Base-by-base conservation (phyloP, 306 rosid genomes). In the Inga laurina region DNA sequence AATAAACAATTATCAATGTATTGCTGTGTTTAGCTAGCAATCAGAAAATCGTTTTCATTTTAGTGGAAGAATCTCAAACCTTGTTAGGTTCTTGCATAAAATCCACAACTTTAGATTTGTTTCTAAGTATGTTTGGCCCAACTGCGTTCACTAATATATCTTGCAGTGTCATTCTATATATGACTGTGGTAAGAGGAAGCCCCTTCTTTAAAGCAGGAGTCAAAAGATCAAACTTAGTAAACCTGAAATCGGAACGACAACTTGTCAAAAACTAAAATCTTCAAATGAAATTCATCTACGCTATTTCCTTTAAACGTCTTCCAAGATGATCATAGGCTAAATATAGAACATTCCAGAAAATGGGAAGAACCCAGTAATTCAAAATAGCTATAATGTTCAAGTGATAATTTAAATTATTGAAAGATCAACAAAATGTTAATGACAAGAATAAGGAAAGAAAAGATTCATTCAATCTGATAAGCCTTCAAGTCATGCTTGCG, bases 131-230 rank as follows among this genome's bases (percentile, higher is more conserved):
- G 72, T 85, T 51, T 45, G 87, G 64, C 61, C 88, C 90, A 82
- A 85, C 79, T 56, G 90, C 87, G 69, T 83, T 77, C 32, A 88
- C 86, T 83, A 85, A 68, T 72, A 88, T 88, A 68, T 85, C 90
- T 85, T 85, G 88, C 76, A 88, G 85, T 48, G 79, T 57, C 85
- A 88, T 88, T 78, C 90, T 88, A 39, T 85, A 88, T 76, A 88
- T 80, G 71, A 88, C 87, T 66, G 74, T 54, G 45, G 88, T 88
- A 44, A 67, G 43, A 41, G 89, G 89, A 81, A 87, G 87, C 71
- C 83, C 81, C 72, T 81, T 84, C 76, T 61, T 81, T 62, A 76
- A 84, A 84, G 90, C 84, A 78, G 89, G 87, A 72, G 89, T 84
- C 49, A 83, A 72, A 81, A 81, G 87, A 87, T 84, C 89, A 77